Evolutionary conservation across 768 basidiomycete genomes (phyloP).

Genomic region (Leucogyrophana mollusca): DNA sequence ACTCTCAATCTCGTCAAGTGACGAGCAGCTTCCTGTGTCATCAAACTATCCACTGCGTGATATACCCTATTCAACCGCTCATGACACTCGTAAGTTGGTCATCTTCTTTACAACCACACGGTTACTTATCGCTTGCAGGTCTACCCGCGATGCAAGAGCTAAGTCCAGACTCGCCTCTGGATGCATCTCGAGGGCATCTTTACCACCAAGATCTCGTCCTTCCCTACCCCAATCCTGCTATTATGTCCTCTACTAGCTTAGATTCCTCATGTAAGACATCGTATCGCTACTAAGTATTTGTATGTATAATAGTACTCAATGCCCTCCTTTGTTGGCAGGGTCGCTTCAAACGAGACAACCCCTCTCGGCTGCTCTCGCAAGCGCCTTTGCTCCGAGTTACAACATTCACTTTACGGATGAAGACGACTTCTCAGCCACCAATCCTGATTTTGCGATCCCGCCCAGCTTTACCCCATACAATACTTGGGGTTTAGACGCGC

Average conservation of each 20-base stretch:
- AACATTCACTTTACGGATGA: conserved; percentile 8
- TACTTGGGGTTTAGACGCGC: conserved; percentile 11
- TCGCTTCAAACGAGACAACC: conserved; percentile 14
- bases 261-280: conserved; percentile 67
- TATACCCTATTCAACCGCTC: conserved; percentile 24
- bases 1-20: conserved; percentile 41
- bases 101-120: not conserved
- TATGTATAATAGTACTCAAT: conserved; percentile 69
- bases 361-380: conserved; percentile 28
- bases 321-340: conserved; percentile 56
- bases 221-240: conserved; percentile 26
- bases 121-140: conserved; percentile 15
- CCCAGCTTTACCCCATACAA: conserved; percentile 7
- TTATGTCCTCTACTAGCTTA: conserved; percentile 51
- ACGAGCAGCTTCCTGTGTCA: conserved; percentile 33
- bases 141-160: conserved; percentile 28
- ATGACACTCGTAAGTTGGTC: conserved; percentile 24
- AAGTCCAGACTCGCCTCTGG: conserved; percentile 32
- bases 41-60: conserved; percentile 29
- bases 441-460: conserved; percentile 17
- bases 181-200: conserved; percentile 19
- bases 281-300: conserved; percentile 69
- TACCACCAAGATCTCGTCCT: conserved; percentile 29
- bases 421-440: conserved; percentile 17
- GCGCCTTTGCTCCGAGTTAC: conserved; percentile 24